These are phyloP conservation scores for Capniomyces stellatus DNA, from an alignment of 371 early-diverging fungal genomes.

Conservation along the genomic window DNA sequence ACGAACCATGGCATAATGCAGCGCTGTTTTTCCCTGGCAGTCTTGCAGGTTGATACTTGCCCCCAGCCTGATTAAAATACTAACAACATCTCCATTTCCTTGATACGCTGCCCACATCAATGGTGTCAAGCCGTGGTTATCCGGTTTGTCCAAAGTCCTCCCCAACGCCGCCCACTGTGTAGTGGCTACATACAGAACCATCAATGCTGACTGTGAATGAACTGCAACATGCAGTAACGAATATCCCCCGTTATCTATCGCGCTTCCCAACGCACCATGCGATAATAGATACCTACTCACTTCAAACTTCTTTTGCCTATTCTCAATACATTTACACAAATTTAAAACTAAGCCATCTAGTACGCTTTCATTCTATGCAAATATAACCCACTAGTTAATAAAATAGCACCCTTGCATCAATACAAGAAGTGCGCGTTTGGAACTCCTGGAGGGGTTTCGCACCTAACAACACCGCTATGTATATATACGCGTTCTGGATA, in stretches of 20 bases:
- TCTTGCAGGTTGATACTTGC: slow-evolving; percentile 34
- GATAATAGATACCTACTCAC: slow-evolving; percentile 52
- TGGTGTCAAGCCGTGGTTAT: slow-evolving; percentile 63
- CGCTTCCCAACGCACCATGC: slow-evolving; percentile 52
- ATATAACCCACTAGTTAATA: too few species aligned
- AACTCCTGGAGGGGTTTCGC: too few species aligned
- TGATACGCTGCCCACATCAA: slow-evolving; percentile 92
- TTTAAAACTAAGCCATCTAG: too few species aligned
- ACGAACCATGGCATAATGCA: slow-evolving; percentile 58
- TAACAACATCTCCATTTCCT: slow-evolving; percentile 46
- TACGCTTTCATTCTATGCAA: too few species aligned
- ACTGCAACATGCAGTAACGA: slow-evolving; percentile 78
- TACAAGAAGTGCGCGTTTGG: too few species aligned
- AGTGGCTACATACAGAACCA: slow-evolving; percentile 46
- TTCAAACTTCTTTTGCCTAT: slow-evolving; percentile 47
- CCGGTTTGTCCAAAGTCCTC: slow-evolving; percentile 50
- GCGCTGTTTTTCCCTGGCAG: slow-evolving; percentile 51
- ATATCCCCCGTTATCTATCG: slow-evolving; percentile 72
- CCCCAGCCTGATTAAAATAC: slow-evolving; percentile 48
- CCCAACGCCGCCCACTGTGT: slow-evolving; percentile 30
- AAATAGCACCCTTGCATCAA: too few species aligned
- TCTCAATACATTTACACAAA: too few species aligned
- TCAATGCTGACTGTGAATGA: slow-evolving; percentile 62
- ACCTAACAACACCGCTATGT: too few species aligned
- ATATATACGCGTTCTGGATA: too few species aligned